Evolutionary conservation across 345 rosid species (phyloP).

Genomic region (Fremontodendron californicum): DNA sequence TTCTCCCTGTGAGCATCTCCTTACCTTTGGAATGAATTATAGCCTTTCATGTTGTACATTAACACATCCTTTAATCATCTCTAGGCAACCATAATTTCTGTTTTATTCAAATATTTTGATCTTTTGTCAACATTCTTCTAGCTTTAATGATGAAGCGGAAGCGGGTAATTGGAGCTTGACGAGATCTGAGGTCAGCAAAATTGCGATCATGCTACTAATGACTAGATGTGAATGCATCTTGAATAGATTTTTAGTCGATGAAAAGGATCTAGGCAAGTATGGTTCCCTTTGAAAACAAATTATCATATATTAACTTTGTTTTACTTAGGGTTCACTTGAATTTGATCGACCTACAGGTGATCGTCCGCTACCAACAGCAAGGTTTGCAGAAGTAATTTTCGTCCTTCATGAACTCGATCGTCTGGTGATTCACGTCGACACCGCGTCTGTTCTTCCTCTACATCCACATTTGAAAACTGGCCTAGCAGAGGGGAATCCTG

Average conservation of each 20-base stretch:
- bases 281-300: not conserved
- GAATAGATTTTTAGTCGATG: slow-evolving; percentile 64
- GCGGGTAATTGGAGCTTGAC: slow-evolving; percentile 48
- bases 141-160: slow-evolving; percentile 37
- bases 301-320: not conserved
- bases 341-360: slow-evolving; percentile 41
- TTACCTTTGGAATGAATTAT: not conserved
- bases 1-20: not conserved
- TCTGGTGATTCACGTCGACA: slow-evolving; percentile 57
- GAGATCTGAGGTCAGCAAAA: slow-evolving; percentile 72
- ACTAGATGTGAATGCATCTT: slow-evolving; percentile 72
- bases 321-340: not conserved
- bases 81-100: not conserved
- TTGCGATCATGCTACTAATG: slow-evolving; percentile 53
- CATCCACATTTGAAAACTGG: slow-evolving; percentile 49
- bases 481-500: slow-evolving; percentile 32
- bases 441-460: slow-evolving; percentile 61
- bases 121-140: slow-evolving; percentile 17
- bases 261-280: slow-evolving; percentile 58
- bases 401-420: slow-evolving; percentile 61
- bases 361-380: slow-evolving; percentile 57
- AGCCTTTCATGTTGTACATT: not conserved
- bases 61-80: not conserved
- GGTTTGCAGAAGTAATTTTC: slow-evolving; percentile 70
- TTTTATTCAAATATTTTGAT: not conserved